Base-by-base conservation (phyloP, 2,329 filamentous ascomycete species). In the Stemphylium vesicarium region DNA sequence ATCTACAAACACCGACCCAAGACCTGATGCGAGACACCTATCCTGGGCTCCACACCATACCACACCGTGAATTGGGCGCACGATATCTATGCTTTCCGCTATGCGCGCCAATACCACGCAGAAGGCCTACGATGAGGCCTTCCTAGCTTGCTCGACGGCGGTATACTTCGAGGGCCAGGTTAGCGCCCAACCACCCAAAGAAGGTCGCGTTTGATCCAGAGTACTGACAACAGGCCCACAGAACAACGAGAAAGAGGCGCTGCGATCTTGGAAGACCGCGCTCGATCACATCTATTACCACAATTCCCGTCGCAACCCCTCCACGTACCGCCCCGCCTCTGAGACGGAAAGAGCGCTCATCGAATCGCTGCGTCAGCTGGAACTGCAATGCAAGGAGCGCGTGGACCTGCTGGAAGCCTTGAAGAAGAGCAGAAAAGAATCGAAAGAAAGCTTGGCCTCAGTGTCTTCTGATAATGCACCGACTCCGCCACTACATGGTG, bases 51-150 rank as follows among this genome's bases (percentile, higher is more conserved):
- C 78, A 79, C 70, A 77, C 79, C 74, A 85, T 26, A 50, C 48
- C 45, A 12, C 50, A 45, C 48, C 55, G 42, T 55, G 43, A 24
- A 41, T 36, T 46, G 42, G 32, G 41, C 46, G 53, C 50, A 29
- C 56, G 16, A 22, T 31, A 38, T 40, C 44, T 35, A 56, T 52
- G 46, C 54, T 49, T 35, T 55, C 41, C 36, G 59, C 53, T 32
- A 84, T 83, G 79, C 81, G 82, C 71, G 80, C 80, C 75, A 87
- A 86, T 72, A 87, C 87, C 59, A 86, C 97, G 76, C 94, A 98
- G 80, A 97, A 96, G 84, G 96, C 92, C 51, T 98, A 98, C 79
- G 94, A 98, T 80, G 92, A 98, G 77, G 93, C 90, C 77, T 97
- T 96, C 78, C 80, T 97, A 67, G 92, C 89, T 72, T 97, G 93